These are phyloP conservation scores for Trametes coccinea DNA, from an alignment of 768 basidiomycete genomes.

Conservation along the genomic window DNA sequence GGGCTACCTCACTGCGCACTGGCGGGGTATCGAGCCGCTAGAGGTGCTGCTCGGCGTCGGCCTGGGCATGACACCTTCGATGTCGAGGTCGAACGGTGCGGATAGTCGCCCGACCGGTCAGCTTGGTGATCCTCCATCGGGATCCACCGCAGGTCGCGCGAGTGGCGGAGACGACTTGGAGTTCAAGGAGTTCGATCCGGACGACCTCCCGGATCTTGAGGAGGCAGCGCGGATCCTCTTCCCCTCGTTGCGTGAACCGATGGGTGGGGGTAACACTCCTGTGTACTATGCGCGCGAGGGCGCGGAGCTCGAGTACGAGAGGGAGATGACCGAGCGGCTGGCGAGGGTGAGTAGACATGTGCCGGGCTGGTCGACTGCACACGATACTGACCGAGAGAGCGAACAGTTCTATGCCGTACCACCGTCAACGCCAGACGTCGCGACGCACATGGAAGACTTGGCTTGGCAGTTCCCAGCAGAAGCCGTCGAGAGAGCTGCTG, in stretches of 20 bases:
- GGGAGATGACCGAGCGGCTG: constrained; percentile 73
- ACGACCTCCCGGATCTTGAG: constrained; percentile 67
- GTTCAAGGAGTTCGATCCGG: constrained; percentile 69
- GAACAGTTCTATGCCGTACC: constrained; percentile 78
- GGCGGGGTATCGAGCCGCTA: constrained; percentile 70
- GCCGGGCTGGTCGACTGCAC: neutral
- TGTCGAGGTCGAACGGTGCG: constrained; percentile 3
- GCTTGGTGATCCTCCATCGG: neutral
- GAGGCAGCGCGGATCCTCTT: constrained; percentile 74
- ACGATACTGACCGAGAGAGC: constrained; percentile 3
- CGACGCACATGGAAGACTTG: constrained; percentile 76
- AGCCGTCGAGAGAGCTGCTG: constrained; percentile 74
- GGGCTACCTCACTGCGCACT: constrained; percentile 80
- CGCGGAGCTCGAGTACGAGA: constrained; percentile 71
- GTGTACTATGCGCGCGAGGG: constrained; percentile 39
- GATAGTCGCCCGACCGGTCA: neutral
- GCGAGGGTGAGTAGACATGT: constrained; percentile 52
- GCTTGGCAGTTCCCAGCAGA: constrained; percentile 83
- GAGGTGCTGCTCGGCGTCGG: constrained; percentile 77
- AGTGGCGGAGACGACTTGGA: constrained; percentile 29
- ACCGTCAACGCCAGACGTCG: constrained; percentile 66
- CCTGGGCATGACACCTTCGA: constrained; percentile 30
- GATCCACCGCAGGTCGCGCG: constrained; percentile 6
- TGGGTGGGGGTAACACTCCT: constrained; percentile 37
- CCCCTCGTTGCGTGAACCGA: constrained; percentile 39